These are phyloP conservation scores for Papiliotrema fonsecae DNA, from an alignment of 1,284 basidiomycete genomes.

Conservation along the genomic window DNA sequence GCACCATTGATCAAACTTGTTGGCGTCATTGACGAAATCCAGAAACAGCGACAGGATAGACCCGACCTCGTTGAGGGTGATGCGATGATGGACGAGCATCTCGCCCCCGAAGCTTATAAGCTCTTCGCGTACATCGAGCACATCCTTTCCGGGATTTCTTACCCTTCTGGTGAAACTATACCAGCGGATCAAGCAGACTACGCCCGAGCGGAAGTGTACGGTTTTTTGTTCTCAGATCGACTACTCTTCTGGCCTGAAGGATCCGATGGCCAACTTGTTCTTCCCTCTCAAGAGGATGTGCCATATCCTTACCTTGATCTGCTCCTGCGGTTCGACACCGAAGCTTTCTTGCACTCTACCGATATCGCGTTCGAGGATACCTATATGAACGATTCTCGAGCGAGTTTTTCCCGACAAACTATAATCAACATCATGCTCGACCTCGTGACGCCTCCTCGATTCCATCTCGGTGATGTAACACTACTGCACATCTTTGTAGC, in stretches of 20 bases:
- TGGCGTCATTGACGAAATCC: constrained; percentile 65
- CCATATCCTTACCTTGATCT: constrained; percentile 85
- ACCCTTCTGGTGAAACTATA: constrained; percentile 75
- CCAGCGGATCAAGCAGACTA: constrained; percentile 58
- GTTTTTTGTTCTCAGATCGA: constrained; percentile 76
- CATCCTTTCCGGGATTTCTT: constrained; percentile 75
- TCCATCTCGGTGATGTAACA: constrained; percentile 59
- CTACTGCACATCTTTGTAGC: constrained; percentile 95
- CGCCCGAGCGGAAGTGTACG: constrained; percentile 69
- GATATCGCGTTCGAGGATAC: constrained; percentile 93
- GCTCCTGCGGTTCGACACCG: constrained; percentile 83
- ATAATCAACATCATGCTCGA: constrained; percentile 84
- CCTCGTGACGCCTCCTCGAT: constrained; percentile 53
- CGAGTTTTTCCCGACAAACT: constrained; percentile 63
- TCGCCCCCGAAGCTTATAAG: constrained; percentile 78
- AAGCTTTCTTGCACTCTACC: constrained; percentile 87
- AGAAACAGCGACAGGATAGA: constrained; percentile 50
- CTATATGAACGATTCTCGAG: constrained; percentile 74
- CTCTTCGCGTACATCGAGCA: constrained; percentile 88
- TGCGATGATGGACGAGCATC: constrained; percentile 52
- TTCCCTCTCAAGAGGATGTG: constrained; percentile 57
- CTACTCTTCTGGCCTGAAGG: constrained; percentile 68
- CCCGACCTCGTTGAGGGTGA: constrained; percentile 30
- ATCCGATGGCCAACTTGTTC: constrained; percentile 55
- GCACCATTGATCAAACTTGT: constrained; percentile 84